These are phyloP conservation scores for Triticum dicoccoides DNA, from an alignment of 176 grass and related monocot genomes.

Conservation along the genomic window DNA sequence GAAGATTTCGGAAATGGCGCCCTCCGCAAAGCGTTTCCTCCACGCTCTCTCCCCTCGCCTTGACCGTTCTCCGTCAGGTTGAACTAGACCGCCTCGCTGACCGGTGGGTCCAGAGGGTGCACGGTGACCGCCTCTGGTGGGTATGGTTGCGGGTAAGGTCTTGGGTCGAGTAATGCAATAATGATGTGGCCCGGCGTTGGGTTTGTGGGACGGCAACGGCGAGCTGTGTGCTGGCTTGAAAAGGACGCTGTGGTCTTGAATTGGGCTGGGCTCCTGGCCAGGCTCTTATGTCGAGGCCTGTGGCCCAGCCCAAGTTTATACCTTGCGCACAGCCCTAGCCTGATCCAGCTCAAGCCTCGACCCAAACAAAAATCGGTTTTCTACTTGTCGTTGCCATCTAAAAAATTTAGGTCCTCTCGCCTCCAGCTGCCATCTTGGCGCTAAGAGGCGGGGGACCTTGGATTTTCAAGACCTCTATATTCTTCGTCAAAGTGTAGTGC, in stretches of 20 bases:
- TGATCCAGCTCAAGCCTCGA: too few species aligned
- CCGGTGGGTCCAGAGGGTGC: rapidly evolving
- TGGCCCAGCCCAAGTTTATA: too few species aligned
- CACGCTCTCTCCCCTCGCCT: neutral
- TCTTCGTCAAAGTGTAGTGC: too few species aligned
- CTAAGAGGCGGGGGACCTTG: too few species aligned
- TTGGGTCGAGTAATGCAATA: neutral
- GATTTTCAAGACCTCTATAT: too few species aligned
- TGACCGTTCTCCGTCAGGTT: neutral
- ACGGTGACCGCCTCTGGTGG: neutral
- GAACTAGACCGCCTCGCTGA: neutral
- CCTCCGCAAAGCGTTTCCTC: neutral
- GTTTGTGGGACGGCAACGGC: neutral
- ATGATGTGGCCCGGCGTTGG: neutral
- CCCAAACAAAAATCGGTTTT: too few species aligned
- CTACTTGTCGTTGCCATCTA: too few species aligned
- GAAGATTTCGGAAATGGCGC: constrained; percentile 32
- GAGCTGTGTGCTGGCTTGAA: neutral
- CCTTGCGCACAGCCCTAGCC: too few species aligned
- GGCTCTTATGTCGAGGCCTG: too few species aligned
- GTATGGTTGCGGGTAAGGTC: neutral
- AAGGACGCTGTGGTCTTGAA: neutral
- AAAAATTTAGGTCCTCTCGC: too few species aligned
- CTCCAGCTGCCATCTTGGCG: too few species aligned
- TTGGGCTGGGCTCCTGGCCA: neutral